Conservation (phyloP, 768 basidiomycete species). For the Leucocoprinus leucothites region DNA sequence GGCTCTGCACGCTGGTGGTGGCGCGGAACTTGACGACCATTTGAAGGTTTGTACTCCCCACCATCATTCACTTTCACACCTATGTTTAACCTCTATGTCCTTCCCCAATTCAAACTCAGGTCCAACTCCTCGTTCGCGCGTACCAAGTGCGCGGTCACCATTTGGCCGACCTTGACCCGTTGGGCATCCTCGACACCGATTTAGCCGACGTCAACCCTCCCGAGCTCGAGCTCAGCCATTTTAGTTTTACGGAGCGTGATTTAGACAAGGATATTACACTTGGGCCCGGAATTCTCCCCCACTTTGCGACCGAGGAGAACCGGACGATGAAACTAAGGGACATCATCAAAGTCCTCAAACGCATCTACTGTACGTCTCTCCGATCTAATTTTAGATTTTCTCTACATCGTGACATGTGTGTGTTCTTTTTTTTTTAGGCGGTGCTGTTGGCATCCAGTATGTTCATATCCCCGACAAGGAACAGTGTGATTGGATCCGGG, state of each 20-base stretch:
- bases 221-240: slow-evolving; percentile 91
- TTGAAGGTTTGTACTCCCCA: slow-evolving; percentile 63
- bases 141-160: slow-evolving; percentile 99
- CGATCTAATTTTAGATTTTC: neutral
- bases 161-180: slow-evolving; percentile 91
- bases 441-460: slow-evolving; percentile 87
- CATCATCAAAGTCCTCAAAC: slow-evolving; percentile 85
- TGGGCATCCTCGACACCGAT: slow-evolving; percentile 90
- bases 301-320: slow-evolving; percentile 85
- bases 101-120: slow-evolving; percentile 54
- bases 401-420: neutral
- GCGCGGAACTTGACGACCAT: slow-evolving; percentile 86
- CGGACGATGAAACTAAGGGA: slow-evolving; percentile 88
- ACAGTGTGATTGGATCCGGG: slow-evolving; percentile 99
- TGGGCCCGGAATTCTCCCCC: slow-evolving; percentile 93
- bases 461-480: slow-evolving; percentile 97
- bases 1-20: slow-evolving; percentile 62
- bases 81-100: no score
- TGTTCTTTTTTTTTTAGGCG: slow-evolving; percentile 46
- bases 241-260: slow-evolving; percentile 93
- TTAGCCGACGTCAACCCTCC: slow-evolving; percentile 75
- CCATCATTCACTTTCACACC: no score
- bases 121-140: slow-evolving; percentile 95
- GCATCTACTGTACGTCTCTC: slow-evolving; percentile 95
- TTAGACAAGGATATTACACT: slow-evolving; percentile 93